Evolutionary conservation across 2,329 filamentous ascomycete species (phyloP).

Genomic region (Arthrocladium fulminans): DNA sequence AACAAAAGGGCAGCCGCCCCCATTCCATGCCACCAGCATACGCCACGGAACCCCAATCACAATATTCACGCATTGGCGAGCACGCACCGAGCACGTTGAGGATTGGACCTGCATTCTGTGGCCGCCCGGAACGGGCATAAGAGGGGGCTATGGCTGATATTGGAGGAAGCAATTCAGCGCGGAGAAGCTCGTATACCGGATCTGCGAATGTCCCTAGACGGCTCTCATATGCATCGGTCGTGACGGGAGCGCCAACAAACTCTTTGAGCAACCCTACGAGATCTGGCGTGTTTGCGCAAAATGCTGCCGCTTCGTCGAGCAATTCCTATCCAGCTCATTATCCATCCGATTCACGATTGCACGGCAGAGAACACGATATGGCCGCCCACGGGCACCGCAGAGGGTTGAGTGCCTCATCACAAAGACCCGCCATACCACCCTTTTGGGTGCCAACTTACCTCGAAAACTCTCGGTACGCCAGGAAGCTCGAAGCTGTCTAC

Average conservation of each 20-base stretch:
- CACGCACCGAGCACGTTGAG: neutral
- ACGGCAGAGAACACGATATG: conserved; percentile 40
- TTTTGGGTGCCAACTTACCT: conserved; percentile 86
- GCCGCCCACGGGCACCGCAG: conserved; percentile 33
- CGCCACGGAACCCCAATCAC: neutral
- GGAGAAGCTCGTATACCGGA: neutral
- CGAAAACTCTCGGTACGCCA: conserved; percentile 65
- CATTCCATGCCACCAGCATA: neutral
- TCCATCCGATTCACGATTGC: conserved; percentile 26
- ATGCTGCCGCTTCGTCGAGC: conserved; percentile 24
- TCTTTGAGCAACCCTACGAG: conserved; percentile 35
- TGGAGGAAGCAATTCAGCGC: neutral
- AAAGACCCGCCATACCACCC: conserved; percentile 1
- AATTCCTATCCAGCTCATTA: conserved; percentile 31
- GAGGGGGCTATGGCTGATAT: conserved; percentile 5
- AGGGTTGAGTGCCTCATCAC: neutral
- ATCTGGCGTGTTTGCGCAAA: conserved; percentile 28
- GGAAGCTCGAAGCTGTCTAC: conserved; percentile 63
- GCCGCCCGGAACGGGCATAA: neutral
- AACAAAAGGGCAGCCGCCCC: too few relatives aligned
- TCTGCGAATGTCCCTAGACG: conserved; percentile 27
- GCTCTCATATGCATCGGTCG: conserved; percentile 55
- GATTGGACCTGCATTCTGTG: neutral
- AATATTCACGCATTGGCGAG: neutral
- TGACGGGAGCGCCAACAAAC: conserved; percentile 41